Base-by-base conservation (phyloP, 371 early-diverging fungal species). In the Thermomucor indicae-seudaticae region DNA sequence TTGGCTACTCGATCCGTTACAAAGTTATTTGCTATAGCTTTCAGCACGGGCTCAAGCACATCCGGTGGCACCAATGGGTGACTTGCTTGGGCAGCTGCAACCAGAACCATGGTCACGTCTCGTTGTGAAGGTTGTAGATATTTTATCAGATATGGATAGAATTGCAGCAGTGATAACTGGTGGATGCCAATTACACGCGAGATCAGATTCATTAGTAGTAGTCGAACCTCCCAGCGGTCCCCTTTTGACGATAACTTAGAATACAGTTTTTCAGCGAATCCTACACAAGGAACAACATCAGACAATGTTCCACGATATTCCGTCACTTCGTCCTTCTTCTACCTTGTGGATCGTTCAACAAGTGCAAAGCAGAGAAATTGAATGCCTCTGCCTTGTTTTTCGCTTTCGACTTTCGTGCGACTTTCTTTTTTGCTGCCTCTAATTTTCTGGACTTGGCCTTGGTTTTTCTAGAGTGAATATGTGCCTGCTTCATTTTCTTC, bases 61-160 rank as follows among this genome's bases (percentile, higher is more conserved):
- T 97, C 98, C 3, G 97, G 95, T 25, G 98, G 97, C 3, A 94
- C 86, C 7, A 97, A 72, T 7, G 92, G 82, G 64, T 98, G 97
- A 7, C 87, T 78, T 8, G 92, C 86, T 60, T 96, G 97, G 17
- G 97, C 97, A 29, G 87, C 71, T 52, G 86, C 83, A 10, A 93
- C 96, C 37, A 97, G 72, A n/a, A 97, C 88, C 68, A 80, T 76
- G 25, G 96, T 94, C 1, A 96, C 95, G 58, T 97, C 93, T 40
- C 83, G 75, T 63, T 97, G 97, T 49, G 91, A 89, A 10, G 98
- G 97, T 58, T 93, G 89, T 16, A 97, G 72, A 62, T 94, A 97
- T 46, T 91, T 84, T 65, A 92, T 78, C 32, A 91, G 64, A 64
- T 85, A 89, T 14, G 95, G 84, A 78, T 96, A 96, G 60, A 97